Base-by-base conservation (phyloP, 2,329 filamentous ascomycete genomes). In the Penicillium sp. region DNA sequence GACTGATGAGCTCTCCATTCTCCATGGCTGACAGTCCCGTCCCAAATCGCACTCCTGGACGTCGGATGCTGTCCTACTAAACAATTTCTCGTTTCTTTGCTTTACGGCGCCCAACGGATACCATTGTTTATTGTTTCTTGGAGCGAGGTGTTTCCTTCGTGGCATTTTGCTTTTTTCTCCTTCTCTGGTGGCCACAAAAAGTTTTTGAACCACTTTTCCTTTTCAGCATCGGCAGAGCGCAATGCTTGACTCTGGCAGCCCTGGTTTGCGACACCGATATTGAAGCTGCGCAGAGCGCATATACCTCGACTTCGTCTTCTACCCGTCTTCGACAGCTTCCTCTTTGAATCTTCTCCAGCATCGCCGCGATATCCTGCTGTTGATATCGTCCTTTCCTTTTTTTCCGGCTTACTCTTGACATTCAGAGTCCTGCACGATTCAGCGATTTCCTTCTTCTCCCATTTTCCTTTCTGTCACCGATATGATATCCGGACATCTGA, bases 1-100 rank as follows among this genome's bases (percentile, higher is more conserved):
- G 67, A 25, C 65, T 69, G 37, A 62, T 76, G 42, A 72, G 70
- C 43, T 74, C 72, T 21, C 74, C 75, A 4, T 74, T 76, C 53
- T 68, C 64, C 13, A 25, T 50, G 31, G 21, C 16, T 26, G 70
- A 70, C 45, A 72, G 69, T 49, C 69, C 71, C 29, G 70, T 69
- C n/a, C 68, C 71, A 16, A 63, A 66, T 21, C 75, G 75, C 29
- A 63, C 69, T 11, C 62, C 74, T n/a, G 75, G 74, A n/a, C 75
- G 75, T 35, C 75, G 75, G 23, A 78, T 78, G 75, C 74, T 78
- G 54, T 77, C 75, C 21, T 77, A 78, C 56, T 78, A 66, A 69
- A 48, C 43, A 35, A n/a, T 29, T 43, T 31, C 42, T 39, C 23
- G 21, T 42, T 23, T 14, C 58, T 65, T 53, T 53, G 31, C 44